Conservation (phyloP, 2,329 filamentous ascomycete genomes). For the Ilyonectria robusta region DNA sequence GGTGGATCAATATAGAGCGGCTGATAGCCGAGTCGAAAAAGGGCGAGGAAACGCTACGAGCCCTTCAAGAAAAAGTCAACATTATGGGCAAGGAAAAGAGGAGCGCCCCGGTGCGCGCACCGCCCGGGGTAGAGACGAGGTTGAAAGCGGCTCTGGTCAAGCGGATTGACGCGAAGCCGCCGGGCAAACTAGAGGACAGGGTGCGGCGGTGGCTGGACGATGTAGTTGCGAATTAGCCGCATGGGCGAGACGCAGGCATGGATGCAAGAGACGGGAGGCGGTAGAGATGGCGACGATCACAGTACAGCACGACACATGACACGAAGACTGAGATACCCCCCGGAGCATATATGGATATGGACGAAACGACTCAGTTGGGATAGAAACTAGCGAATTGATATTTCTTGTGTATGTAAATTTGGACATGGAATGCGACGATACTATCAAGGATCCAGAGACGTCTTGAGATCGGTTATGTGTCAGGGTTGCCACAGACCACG, state of each 20-base stretch:
- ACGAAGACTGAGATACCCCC: conserved; percentile 28
- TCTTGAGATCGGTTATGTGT: conserved; percentile 13
- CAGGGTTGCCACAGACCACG: conserved; percentile 28
- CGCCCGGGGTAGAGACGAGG: conserved; percentile 21
- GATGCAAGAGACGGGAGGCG: conserved; percentile 13
- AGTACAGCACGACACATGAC: conserved; percentile 12
- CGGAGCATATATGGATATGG: conserved; percentile 27
- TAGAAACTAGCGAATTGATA: conserved; percentile 19
- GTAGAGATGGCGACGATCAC: conserved; percentile 1
- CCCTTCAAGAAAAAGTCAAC: not conserved
- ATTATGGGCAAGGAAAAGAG: not conserved
- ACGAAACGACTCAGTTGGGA: conserved; percentile 24
- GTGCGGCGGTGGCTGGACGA: conserved; percentile 43
- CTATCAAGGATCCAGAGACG: conserved; percentile 1
- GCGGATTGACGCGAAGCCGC: conserved; percentile 41
- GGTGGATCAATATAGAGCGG: conserved; percentile 12
- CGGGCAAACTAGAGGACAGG: conserved; percentile 40
- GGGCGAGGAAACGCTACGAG: not conserved
- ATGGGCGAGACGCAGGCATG: conserved; percentile 12
- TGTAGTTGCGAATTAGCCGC: conserved; percentile 20
- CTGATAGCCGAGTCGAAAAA: conserved; percentile 9
- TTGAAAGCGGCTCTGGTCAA: conserved; percentile 37
- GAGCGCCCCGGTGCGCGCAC: not conserved
- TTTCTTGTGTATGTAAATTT: conserved; percentile 9
- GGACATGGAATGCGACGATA: conserved; percentile 5